Evolutionary conservation across 768 basidiomycete genomes (phyloP), one percentile per base, ranked within the genome.

Genomic region (Trichaptum fuscoviolaceum): DNA sequence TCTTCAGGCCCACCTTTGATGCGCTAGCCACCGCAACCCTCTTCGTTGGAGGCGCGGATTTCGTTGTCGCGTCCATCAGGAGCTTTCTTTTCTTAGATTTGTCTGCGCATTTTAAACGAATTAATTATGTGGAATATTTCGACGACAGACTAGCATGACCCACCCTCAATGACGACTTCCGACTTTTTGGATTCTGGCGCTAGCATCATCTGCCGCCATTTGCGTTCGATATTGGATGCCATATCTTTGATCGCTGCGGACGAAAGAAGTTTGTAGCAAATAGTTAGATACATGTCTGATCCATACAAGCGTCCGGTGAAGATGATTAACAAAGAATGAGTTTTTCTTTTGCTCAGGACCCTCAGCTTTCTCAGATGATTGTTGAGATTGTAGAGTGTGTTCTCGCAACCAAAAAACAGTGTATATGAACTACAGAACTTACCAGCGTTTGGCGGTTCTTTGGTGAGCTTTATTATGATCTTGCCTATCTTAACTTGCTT

Each of bases 221-320:
- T 87, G 73, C 86, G 86, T 78, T 92, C 91, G 80, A 94, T 82
- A 81, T 92, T 93, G 75, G 85, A 86, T 72, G 92, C 92, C 90
- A 94, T 92, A 81, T 94, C 92, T 88, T 93, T 91, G 89, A 92
- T 85, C 80, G 92, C 92, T 94, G 83, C 69, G 72, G 71, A 74
- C 69, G 65, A 73, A 76, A 72, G 75, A 80, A 78, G 79, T 77
- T 77, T 74, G 78, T 76, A 72, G 66, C 66, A 35, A 42, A 73
- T 77, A 73, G 89, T 92, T 87, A 92, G 89, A 90, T 88, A 89
- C 83, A 87, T 79, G 63, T 26, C 42, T 57, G 30, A n/a, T 15
- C 20, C 27, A 35, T 35, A 57, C 57, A 35, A 61, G 34, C 61
- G 25, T 58, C 61, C 58, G 67, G 62, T 35, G 42, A 35, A 59